Evolutionary conservation across 1,284 basidiomycete species (phyloP).

Genomic region (Cryptococcus wingfieldii): DNA sequence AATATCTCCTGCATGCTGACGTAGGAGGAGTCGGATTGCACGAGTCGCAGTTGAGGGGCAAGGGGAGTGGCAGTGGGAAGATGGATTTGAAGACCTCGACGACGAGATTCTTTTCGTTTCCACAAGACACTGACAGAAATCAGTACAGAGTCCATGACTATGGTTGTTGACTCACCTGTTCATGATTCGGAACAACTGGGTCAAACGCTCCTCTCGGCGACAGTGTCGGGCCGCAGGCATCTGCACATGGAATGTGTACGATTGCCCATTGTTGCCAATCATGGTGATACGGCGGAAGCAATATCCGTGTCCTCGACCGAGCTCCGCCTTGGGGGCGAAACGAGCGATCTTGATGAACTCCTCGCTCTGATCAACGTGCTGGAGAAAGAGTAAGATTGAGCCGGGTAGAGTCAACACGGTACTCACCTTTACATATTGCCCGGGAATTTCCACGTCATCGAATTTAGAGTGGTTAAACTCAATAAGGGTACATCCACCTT

Average conservation of each 20-base stretch:
- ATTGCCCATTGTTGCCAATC: slow-evolving; percentile 86
- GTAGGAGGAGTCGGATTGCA: slow-evolving; percentile 89
- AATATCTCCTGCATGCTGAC: slow-evolving; percentile 90
- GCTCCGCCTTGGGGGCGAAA: slow-evolving; percentile 87
- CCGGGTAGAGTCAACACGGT: background rate
- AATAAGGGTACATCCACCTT: slow-evolving; percentile 86
- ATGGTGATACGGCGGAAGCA: slow-evolving; percentile 89
- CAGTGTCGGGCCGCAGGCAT: slow-evolving; percentile 80
- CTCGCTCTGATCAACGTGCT: slow-evolving; percentile 93
- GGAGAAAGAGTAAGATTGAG: slow-evolving; percentile 10
- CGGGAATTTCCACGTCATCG: slow-evolving; percentile 97
- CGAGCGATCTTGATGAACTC: slow-evolving; percentile 89
- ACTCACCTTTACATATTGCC: slow-evolving; percentile 89
- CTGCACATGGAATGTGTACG: slow-evolving; percentile 86
- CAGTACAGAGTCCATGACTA: background rate
- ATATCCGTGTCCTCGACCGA: slow-evolving; percentile 74
- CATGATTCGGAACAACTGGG: slow-evolving; percentile 87
- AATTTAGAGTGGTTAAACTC: slow-evolving; percentile 99
- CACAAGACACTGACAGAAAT: slow-evolving; percentile 60
- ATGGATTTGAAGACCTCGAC: slow-evolving; percentile 87
- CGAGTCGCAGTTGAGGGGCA: slow-evolving; percentile 75
- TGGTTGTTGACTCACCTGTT: slow-evolving; percentile 62
- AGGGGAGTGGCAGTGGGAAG: slow-evolving; percentile 83
- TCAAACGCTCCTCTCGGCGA: slow-evolving; percentile 87
- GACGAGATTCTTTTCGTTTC: slow-evolving; percentile 88